Conservation (phyloP, 345 rosid genomes). For the Melaleuca alternifolia region DNA sequence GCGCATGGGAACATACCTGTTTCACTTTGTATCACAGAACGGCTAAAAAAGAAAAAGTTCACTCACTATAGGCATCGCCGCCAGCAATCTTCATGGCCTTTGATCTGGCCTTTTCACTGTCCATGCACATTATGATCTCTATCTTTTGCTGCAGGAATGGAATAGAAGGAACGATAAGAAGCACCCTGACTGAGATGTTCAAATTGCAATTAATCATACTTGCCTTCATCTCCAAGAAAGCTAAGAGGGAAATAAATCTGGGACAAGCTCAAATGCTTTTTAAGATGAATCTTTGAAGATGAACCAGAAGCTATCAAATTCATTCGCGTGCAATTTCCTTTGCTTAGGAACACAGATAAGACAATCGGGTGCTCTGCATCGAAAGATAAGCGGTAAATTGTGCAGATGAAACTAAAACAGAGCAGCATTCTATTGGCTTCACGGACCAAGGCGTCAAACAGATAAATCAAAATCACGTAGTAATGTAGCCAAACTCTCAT, state of each 20-base stretch:
- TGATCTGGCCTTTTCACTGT: not conserved
- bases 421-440: not conserved
- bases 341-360: constrained; percentile 25
- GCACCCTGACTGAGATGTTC: no score
- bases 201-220: no score
- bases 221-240: no score
- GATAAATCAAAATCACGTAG: not conserved
- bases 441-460: not conserved
- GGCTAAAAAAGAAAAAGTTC: not conserved
- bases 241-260: no score
- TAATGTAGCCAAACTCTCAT: not conserved
- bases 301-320: no score
- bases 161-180: not conserved
- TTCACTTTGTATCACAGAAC: not conserved
- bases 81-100: constrained; percentile 5
- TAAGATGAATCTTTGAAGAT: no score
- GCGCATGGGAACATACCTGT: not conserved
- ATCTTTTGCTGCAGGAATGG: not conserved
- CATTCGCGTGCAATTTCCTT: constrained; percentile 22
- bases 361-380: constrained; percentile 30
- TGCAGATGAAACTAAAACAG: not conserved
- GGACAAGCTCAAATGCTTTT: no score
- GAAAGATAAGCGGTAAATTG: not conserved
- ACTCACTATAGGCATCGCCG: not conserved
- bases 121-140: not conserved